Percentiles rank a stretch among this genome's conserved stretches.
phyloP scores from a whole-genome alignment of 2,329 filamentous ascomycete species.

The Phialemoniopsis sp. region DNA sequence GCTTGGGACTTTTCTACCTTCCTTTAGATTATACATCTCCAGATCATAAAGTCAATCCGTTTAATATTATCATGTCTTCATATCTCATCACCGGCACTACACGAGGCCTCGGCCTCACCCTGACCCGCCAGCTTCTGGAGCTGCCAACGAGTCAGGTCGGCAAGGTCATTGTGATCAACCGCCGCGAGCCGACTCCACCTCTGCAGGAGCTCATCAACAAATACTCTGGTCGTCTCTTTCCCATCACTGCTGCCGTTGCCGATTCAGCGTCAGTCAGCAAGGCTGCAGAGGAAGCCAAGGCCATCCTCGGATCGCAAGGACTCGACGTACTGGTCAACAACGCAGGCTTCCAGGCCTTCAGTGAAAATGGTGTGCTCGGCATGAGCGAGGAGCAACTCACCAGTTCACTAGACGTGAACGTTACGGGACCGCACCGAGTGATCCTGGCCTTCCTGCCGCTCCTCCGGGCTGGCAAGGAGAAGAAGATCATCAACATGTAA shows the following conservation, averaged over 20 bases:
- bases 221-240: neutral
- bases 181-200: neutral
- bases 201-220: neutral
- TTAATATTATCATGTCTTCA: neutral
- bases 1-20: no score
- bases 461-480: conserved; percentile 27
- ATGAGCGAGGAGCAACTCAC: neutral
- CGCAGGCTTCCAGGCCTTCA: conserved; percentile 22
- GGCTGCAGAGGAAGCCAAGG: conserved; percentile 23
- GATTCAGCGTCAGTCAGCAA: conserved; percentile 19
- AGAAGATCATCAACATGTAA: conserved; percentile 39
- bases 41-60: no score
- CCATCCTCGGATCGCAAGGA: conserved; percentile 25
- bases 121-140: neutral
- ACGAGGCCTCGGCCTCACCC: neutral
- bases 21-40: no score
- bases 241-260: neutral
- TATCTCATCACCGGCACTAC: neutral
- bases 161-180: neutral
- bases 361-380: conserved; percentile 10
- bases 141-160: neutral
- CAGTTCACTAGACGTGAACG: conserved; percentile 18
- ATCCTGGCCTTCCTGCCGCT: conserved; percentile 32
- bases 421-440: conserved; percentile 18
- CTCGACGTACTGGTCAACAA: conserved; percentile 43